Percentiles rank a stretch among this genome's conserved stretches.
phyloP scores from a whole-genome alignment of 305 asterid genomes.

The Rubia tinctorum region DNA sequence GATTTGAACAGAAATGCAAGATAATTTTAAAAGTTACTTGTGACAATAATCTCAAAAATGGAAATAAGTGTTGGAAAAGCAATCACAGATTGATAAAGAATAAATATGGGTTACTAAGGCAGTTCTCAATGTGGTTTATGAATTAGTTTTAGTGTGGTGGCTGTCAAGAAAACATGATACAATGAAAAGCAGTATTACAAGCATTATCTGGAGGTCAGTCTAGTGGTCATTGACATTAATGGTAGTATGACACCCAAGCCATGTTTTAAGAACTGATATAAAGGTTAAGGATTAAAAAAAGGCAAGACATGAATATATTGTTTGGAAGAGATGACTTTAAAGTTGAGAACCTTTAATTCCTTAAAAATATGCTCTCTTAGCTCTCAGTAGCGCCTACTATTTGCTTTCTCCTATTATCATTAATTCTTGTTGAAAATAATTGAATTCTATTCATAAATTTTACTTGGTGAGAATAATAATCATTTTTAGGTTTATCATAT shows the following conservation, averaged over 20 bases:
- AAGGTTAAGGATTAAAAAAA: neutral
- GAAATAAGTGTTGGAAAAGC: neutral
- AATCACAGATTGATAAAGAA: neutral
- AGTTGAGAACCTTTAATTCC: neutral
- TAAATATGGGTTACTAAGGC: neutral
- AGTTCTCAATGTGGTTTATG: neutral
- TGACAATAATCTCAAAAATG: neutral
- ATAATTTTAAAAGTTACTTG: neutral
- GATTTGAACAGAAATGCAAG: neutral
- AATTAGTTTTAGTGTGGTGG: neutral
- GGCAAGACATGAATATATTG: neutral
- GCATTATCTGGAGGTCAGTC: neutral
- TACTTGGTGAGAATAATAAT: neutral
- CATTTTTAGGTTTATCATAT: neutral
- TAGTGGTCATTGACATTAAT: constrained; percentile 2
- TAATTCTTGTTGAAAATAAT: neutral
- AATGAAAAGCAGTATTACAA: neutral
- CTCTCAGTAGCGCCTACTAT: neutral
- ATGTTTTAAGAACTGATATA: neutral
- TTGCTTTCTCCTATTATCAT: neutral
- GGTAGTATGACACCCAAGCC: neutral
- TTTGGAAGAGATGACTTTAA: neutral
- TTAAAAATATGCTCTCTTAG: neutral
- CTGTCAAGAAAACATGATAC: neutral
- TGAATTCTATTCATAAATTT: neutral